A percentile compares a stretch with the other conserved stretches of the same genome.
phyloP scores from a whole-genome alignment of 495 filamentous ascomycete species.

The Pseudevernia furfuracea region DNA sequence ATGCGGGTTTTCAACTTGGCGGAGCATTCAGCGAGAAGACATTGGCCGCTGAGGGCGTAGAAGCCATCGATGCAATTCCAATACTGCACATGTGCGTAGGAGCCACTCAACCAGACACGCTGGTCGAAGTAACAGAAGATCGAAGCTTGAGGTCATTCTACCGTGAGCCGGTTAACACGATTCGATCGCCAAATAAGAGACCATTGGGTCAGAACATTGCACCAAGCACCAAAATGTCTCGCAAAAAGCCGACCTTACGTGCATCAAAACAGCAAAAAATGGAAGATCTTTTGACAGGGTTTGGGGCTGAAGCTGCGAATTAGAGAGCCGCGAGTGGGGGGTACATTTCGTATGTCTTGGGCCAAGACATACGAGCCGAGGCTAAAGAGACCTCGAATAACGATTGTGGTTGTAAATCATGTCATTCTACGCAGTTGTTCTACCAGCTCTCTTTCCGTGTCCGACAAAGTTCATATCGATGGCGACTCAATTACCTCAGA shows the following conservation, averaged over 20 bases:
- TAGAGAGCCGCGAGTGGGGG: too few relatives aligned
- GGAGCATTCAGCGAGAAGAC: constrained; percentile 7
- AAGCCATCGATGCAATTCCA: constrained; percentile 11
- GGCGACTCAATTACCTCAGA: constrained; percentile 41
- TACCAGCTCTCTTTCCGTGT: neutral
- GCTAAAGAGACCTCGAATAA: constrained; percentile 1
- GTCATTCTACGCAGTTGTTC: neutral
- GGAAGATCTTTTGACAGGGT: constrained; percentile 19
- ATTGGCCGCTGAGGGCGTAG: constrained; percentile 5
- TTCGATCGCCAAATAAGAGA: neutral
- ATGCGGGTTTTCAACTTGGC: constrained; percentile 12
- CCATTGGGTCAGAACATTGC: neutral
- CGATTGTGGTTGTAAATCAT: neutral
- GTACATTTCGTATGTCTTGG: too few relatives aligned
- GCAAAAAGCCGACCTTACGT: constrained; percentile 14
- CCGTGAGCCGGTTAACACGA: neutral
- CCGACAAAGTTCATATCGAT: constrained; percentile 26
- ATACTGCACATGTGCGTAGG: constrained; percentile 19
- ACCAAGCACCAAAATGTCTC: neutral
- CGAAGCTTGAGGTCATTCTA: neutral
- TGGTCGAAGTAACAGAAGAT: constrained; percentile 5
- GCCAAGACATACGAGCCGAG: constrained; percentile 14
- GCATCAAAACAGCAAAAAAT: constrained; percentile 22
- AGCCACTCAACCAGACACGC: neutral
- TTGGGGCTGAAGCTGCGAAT: constrained; percentile 10